Percentiles rank a stretch among this genome's conserved stretches.
Evolutionary conservation across 2,329 filamentous ascomycete genomes (phyloP).

Genomic region (Dactylellina leptospora): DNA sequence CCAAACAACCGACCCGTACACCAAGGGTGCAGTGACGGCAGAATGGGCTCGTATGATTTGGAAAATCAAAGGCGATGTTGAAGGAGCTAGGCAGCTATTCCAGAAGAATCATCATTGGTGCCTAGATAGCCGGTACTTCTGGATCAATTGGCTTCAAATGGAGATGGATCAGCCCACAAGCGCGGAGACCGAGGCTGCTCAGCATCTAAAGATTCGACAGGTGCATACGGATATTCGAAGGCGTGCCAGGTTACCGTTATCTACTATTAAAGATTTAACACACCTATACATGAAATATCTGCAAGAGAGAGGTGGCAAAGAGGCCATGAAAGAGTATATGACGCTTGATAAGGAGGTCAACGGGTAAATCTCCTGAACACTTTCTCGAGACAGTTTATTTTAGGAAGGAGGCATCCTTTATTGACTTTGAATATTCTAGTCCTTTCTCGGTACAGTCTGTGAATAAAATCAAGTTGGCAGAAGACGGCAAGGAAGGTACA

Average conservation of each 20-base stretch:
- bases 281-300: constrained; percentile 84
- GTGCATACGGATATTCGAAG: constrained; percentile 78
- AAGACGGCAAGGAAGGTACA: constrained; percentile 60
- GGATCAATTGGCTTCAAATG: constrained; percentile 87
- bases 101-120: constrained; percentile 83
- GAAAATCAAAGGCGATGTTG: constrained; percentile 82
- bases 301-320: constrained; percentile 80
- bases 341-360: constrained; percentile 85
- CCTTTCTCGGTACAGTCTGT: constrained; percentile 62
- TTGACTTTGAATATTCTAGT: constrained; percentile 57
- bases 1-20: constrained; percentile 74
- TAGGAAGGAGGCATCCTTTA: neutral
- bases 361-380: constrained; percentile 68
- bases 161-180: constrained; percentile 83
- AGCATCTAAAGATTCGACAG: constrained; percentile 78
- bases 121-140: constrained; percentile 85
- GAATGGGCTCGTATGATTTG: constrained; percentile 88
- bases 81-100: constrained; percentile 85
- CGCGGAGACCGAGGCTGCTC: constrained; percentile 70
- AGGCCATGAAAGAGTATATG: constrained; percentile 86
- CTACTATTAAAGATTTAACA: constrained; percentile 77
- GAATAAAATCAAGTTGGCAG: constrained; percentile 59
- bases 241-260: constrained; percentile 74
- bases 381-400: neutral
- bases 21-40: constrained; percentile 85